A percentile compares a stretch with the other conserved stretches of the same genome.
Conservation (phyloP, 2,329 filamentous ascomycete species). For the Emmonsiellopsis sp. region DNA sequence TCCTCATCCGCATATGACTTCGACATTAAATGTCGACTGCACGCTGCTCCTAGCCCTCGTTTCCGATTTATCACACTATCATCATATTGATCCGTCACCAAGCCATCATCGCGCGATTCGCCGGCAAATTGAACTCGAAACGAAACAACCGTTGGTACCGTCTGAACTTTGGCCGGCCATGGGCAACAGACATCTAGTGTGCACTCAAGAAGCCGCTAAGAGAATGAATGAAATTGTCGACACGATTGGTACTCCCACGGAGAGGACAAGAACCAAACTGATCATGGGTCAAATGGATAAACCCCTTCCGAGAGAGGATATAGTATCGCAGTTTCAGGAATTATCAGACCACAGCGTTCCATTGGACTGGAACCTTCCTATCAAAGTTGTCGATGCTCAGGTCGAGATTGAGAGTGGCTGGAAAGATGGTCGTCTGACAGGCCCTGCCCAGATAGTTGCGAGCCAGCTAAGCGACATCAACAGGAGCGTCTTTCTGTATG, state of each 20-base stretch:
- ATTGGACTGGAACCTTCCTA: constrained; percentile 49
- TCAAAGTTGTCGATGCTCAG: constrained; percentile 45
- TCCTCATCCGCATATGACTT: constrained; percentile 32
- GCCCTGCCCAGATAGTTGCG: constrained; percentile 33
- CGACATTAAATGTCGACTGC: constrained; percentile 39
- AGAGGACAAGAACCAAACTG: constrained; percentile 50
- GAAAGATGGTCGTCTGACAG: constrained; percentile 34
- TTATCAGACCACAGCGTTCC: constrained; percentile 48
- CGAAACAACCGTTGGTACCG: constrained; percentile 49
- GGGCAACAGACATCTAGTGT: constrained; percentile 47
- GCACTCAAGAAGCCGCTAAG: constrained; percentile 54
- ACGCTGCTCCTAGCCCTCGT: constrained; percentile 64
- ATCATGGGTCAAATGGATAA: constrained; percentile 43
- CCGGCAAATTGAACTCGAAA: constrained; percentile 57
- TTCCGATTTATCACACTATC: constrained; percentile 60
- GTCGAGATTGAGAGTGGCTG: constrained; percentile 26
- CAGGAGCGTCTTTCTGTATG: constrained; percentile 60
- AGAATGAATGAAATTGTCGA: constrained; percentile 59
- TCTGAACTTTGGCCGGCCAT: constrained; percentile 56
- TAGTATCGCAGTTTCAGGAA: constrained; percentile 29
- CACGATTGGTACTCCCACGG: constrained; percentile 52
- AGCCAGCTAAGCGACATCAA: constrained; percentile 52
- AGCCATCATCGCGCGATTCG: constrained; percentile 51
- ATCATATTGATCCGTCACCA: constrained; percentile 35
- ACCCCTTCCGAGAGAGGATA: constrained; percentile 20